A percentile compares a stretch with the other conserved stretches of the same genome.
phyloP scores from a whole-genome alignment of 1,284 basidiomycete species.

The Irpex rosettiformis region DNA sequence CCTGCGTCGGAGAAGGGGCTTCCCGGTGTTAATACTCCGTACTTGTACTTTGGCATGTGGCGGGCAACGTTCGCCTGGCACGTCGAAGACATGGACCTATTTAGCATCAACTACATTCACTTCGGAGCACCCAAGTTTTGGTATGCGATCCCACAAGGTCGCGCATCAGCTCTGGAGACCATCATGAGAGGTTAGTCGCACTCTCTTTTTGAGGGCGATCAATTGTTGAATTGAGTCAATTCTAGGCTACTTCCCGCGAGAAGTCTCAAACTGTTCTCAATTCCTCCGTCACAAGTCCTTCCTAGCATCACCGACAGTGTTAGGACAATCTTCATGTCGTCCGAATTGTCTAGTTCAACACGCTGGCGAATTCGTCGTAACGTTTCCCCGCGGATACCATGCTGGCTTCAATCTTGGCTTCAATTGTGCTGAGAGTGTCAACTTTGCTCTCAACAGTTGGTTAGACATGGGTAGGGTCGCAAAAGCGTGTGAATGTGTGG shows the following conservation, averaged over 20 bases:
- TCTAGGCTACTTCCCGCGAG: slow-evolving; percentile 83
- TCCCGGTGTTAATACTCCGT: slow-evolving; percentile 96
- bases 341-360: slow-evolving; percentile 91
- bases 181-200: slow-evolving; percentile 69
- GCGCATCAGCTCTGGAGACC: slow-evolving; percentile 74
- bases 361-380: slow-evolving; percentile 92
- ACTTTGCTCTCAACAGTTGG: slow-evolving; percentile 97
- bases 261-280: slow-evolving; percentile 82
- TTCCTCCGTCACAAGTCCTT: slow-evolving; percentile 98
- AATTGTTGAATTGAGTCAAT: slow-evolving; percentile 3
- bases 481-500: slow-evolving; percentile 80
- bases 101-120: slow-evolving; percentile 99
- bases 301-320: slow-evolving; percentile 83
- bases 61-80: slow-evolving; percentile 99
- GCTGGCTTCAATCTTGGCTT: slow-evolving; percentile 97
- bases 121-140: slow-evolving; percentile 97
- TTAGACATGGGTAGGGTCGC: slow-evolving; percentile 84
- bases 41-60: slow-evolving; percentile 99
- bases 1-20: slow-evolving; percentile 66
- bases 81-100: slow-evolving; percentile 96
- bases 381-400: slow-evolving; percentile 92
- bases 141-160: slow-evolving; percentile 92
- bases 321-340: slow-evolving; percentile 78
- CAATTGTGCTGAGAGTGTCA: slow-evolving; percentile 97
- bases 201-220: background rate